Conservation (phyloP, 768 basidiomycete genomes). For the Lenzites betulinus region DNA sequence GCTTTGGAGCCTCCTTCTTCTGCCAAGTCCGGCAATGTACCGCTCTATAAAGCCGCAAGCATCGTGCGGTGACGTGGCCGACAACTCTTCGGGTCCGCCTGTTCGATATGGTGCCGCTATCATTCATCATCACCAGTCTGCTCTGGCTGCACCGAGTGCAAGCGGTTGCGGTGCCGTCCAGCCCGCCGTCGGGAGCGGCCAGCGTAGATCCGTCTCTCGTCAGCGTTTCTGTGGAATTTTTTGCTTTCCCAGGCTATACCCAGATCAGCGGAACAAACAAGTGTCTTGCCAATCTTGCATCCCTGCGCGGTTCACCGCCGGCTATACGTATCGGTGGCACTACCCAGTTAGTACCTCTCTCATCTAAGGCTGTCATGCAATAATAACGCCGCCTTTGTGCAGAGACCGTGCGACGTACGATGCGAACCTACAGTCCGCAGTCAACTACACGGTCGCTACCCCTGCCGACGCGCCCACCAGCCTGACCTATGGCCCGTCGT, state of each 20-base stretch:
- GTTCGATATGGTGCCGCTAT: conserved; percentile 1
- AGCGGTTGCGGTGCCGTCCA: conserved; percentile 27
- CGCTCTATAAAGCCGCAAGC: conserved; percentile 9
- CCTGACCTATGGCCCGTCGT: conserved; percentile 35
- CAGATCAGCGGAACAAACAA: conserved; percentile 34
- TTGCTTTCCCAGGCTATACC: conserved; percentile 42
- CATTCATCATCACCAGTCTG: not conserved
- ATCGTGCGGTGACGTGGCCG: not conserved
- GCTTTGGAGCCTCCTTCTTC: not conserved
- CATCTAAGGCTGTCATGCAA: not conserved
- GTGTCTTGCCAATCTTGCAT: conserved; percentile 36
- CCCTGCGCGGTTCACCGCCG: conserved; percentile 34
- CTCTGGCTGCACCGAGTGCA: conserved; percentile 1
- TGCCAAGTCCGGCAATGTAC: conserved; percentile 5
- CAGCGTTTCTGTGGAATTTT: conserved; percentile 42
- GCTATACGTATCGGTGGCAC: conserved; percentile 42
- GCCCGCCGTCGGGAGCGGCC: conserved; percentile 30
- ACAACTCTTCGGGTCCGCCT: not conserved
- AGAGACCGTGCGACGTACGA: conserved; percentile 45
- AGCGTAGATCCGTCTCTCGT: conserved; percentile 35
- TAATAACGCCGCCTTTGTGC: not conserved
- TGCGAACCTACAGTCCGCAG: conserved; percentile 32
- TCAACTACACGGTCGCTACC: conserved; percentile 40
- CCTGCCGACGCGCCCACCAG: conserved; percentile 37
- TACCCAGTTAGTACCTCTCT: conserved; percentile 34